phyloP scores from a whole-genome alignment of 805 yeast genomes.

The Saturnispora saitoi region DNA sequence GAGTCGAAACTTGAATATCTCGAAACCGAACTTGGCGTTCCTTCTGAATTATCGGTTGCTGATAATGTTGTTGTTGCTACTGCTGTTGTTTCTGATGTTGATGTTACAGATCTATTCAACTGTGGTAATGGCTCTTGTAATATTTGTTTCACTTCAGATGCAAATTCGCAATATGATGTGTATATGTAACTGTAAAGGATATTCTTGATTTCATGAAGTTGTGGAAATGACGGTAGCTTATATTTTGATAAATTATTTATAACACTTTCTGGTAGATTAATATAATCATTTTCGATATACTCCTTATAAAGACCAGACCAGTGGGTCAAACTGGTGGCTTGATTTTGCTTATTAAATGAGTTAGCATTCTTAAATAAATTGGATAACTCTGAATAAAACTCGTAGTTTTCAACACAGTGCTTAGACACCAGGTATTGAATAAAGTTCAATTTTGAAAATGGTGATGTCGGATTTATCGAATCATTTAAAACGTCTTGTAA shows the following conservation, averaged over 20 bases:
- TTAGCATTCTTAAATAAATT: constrained; percentile 14
- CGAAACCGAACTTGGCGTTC: background rate
- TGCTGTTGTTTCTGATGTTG: background rate
- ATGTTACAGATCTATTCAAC: background rate
- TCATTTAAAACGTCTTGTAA: constrained; percentile 24
- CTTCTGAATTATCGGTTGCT: no score
- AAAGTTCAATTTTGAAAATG: constrained; percentile 23
- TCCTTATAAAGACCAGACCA: constrained; percentile 24
- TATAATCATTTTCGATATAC: constrained; percentile 25
- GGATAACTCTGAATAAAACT: constrained; percentile 24
- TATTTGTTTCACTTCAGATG: constrained; percentile 8
- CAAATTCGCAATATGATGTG: constrained; percentile 26
- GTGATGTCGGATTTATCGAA: constrained; percentile 15
- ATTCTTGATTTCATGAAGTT: constrained; percentile 17
- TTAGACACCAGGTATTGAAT: constrained; percentile 22
- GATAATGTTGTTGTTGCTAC: no score
- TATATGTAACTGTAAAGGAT: constrained; percentile 22
- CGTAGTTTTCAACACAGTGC: constrained; percentile 30
- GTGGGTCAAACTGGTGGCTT: background rate
- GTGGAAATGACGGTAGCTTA: constrained; percentile 16
- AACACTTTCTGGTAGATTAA: constrained; percentile 28
- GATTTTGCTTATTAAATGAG: constrained; percentile 7
- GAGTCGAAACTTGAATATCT: background rate
- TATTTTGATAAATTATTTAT: constrained; percentile 12
- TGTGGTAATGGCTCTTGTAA: background rate